Conservation (phyloP, 2,329 filamentous ascomycete genomes). For the Aspergillus japonicus region DNA sequence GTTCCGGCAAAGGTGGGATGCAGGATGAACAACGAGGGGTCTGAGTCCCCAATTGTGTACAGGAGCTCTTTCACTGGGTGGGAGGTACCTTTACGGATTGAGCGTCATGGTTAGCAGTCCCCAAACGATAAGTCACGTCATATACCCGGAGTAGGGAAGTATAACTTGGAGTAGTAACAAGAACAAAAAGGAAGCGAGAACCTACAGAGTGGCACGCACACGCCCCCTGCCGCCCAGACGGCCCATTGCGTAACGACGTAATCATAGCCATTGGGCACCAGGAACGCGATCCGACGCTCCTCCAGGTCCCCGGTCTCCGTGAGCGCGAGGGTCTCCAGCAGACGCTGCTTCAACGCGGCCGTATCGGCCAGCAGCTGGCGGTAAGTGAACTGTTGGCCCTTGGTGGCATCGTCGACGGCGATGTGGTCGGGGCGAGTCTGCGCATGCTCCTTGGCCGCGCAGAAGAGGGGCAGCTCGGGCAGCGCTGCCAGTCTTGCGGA, state of each 20-base stretch:
- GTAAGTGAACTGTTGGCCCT: constrained; percentile 42
- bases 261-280: constrained; percentile 43
- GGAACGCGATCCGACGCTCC: constrained; percentile 41
- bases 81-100: constrained; percentile 33
- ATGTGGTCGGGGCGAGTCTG: constrained; percentile 34
- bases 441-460: constrained; percentile 38
- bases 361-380: constrained; percentile 42
- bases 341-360: constrained; percentile 34
- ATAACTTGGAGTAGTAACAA: background rate
- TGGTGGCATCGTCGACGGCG: constrained; percentile 41
- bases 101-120: background rate
- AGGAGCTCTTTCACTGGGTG: constrained; percentile 44
- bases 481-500: constrained; percentile 26
- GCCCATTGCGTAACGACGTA: constrained; percentile 46
- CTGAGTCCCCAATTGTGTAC: constrained; percentile 44
- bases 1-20: constrained; percentile 41
- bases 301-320: constrained; percentile 30
- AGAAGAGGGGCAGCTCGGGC: constrained; percentile 42
- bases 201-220: constrained; percentile 46
- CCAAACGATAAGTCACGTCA: constrained; percentile 1
- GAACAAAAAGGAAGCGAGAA: background rate
- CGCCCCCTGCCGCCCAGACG: constrained; percentile 45
- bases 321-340: constrained; percentile 34
- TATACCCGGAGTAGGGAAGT: background rate
- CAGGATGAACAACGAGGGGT: constrained; percentile 43